These are phyloP conservation scores for Bacidia rubella DNA, from an alignment of 495 filamentous ascomycete species.

Conservation along the genomic window DNA sequence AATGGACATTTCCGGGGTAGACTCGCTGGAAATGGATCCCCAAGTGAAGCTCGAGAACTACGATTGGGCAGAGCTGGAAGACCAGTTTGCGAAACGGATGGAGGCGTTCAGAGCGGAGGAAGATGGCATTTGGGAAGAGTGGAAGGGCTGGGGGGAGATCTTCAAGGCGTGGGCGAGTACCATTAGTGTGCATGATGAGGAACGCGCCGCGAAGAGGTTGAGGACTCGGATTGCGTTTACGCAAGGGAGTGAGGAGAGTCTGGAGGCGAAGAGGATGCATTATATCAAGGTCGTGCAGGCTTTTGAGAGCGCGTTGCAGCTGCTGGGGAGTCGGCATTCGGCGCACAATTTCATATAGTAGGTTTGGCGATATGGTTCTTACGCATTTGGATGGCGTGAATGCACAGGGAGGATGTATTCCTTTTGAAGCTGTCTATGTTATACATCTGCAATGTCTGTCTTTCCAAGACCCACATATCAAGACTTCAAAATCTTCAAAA, in stretches of 20 bases:
- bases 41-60: constrained; percentile 13
- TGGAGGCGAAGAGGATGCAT: constrained; percentile 15
- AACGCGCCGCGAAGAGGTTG: constrained; percentile 9
- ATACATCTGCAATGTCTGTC: too few relatives aligned
- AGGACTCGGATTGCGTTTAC: constrained; percentile 13
- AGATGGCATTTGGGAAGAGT: constrained; percentile 15
- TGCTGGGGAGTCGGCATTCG: constrained; percentile 7
- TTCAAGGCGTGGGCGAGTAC: constrained; percentile 16
- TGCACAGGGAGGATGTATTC: too few relatives aligned
- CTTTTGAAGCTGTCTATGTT: too few relatives aligned
- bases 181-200: constrained; percentile 14
- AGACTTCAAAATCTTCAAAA: too few relatives aligned
- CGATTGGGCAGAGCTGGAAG: constrained; percentile 11
- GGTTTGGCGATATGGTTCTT: not conserved
- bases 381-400: not conserved
- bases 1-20: not conserved
- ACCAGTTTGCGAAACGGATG: constrained; percentile 14
- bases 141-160: constrained; percentile 14
- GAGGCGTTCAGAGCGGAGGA: constrained; percentile 11
- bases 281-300: constrained; percentile 18
- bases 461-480: too few relatives aligned
- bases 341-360: constrained; percentile 6
- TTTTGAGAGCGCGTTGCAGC: constrained; percentile 10
- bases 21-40: constrained; percentile 9
- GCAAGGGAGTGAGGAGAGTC: constrained; percentile 8